phyloP scores from a whole-genome alignment of 1,284 basidiomycete species.

The Meripilus lineatus region DNA sequence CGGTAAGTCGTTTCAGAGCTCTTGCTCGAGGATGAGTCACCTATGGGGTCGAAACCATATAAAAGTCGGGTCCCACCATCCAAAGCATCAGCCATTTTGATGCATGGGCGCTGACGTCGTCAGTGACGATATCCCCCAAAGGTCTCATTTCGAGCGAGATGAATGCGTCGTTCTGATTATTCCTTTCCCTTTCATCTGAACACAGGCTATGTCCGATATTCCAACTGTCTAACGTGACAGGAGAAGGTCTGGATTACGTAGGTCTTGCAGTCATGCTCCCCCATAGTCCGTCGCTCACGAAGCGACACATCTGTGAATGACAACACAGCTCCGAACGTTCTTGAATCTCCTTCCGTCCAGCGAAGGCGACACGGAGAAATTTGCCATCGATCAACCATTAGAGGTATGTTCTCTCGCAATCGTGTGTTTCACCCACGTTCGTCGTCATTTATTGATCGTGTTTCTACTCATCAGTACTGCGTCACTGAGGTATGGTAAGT shows the following conservation, averaged over 20 bases:
- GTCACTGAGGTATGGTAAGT: slow-evolving; percentile 68
- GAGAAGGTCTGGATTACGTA: slow-evolving; percentile 81
- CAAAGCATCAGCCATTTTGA: too few relatives aligned
- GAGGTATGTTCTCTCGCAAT: slow-evolving; percentile 53
- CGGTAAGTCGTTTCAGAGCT: slow-evolving; percentile 35
- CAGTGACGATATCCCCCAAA: not conserved
- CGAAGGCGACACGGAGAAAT: slow-evolving; percentile 77
- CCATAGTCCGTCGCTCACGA: not conserved
- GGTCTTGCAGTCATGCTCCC: slow-evolving; percentile 20
- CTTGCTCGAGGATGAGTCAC: not conserved
- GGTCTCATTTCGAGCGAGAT: too few relatives aligned
- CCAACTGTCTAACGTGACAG: slow-evolving; percentile 93
- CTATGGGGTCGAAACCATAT: too few relatives aligned
- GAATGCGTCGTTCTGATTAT: too few relatives aligned
- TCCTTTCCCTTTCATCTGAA: too few relatives aligned
- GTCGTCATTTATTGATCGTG: slow-evolving; percentile 7
- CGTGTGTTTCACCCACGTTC: not conserved
- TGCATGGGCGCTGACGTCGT: slow-evolving; percentile 1
- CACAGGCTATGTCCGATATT: slow-evolving; percentile 90
- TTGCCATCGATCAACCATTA: slow-evolving; percentile 79
- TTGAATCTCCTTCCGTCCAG: slow-evolving; percentile 84
- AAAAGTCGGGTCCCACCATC: too few relatives aligned
- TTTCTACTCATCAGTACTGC: slow-evolving; percentile 51
- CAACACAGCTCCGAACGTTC: slow-evolving; percentile 68
- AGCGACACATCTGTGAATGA: slow-evolving; percentile 8